A percentile compares a stretch with the other conserved stretches of the same genome.
These are phyloP conservation scores for Colletotrichum endophyticum DNA, from an alignment of 2,329 filamentous ascomycete genomes.

Conservation along the genomic window DNA sequence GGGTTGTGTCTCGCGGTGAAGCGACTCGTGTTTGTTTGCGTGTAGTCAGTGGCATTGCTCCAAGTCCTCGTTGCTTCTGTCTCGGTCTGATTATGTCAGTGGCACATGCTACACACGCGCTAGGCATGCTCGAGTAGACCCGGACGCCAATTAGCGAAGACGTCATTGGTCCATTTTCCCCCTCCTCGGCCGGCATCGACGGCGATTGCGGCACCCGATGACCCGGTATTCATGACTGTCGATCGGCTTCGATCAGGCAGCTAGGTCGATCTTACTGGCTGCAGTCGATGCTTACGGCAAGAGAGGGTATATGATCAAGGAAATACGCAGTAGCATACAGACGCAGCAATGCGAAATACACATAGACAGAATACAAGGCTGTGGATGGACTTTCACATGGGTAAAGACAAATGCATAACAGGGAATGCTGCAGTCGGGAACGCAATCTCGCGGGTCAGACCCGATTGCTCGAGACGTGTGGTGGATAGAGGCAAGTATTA, in stretches of 20 bases:
- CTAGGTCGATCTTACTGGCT: background rate
- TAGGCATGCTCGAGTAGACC: background rate
- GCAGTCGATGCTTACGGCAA: background rate
- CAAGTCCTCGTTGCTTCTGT: background rate
- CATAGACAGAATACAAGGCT: background rate
- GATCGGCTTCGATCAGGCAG: background rate
- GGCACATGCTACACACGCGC: constrained; percentile 4
- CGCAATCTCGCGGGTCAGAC: background rate
- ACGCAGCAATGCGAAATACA: background rate
- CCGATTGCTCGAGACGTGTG: background rate
- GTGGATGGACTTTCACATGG: background rate
- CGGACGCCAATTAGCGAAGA: background rate
- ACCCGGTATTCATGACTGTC: background rate
- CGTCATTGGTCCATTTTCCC: background rate
- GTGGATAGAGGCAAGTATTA: background rate
- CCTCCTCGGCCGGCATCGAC: background rate
- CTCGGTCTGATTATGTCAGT: background rate
- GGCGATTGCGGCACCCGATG: constrained; percentile 7
- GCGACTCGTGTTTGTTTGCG: constrained; percentile 1
- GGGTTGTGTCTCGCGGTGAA: background rate
- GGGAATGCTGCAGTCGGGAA: background rate
- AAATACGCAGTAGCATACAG: background rate
- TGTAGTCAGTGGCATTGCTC: background rate
- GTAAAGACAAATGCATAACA: background rate
- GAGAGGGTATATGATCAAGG: background rate